Conservation (phyloP, 805 yeast species). For the Barnettozyma pratensis region DNA sequence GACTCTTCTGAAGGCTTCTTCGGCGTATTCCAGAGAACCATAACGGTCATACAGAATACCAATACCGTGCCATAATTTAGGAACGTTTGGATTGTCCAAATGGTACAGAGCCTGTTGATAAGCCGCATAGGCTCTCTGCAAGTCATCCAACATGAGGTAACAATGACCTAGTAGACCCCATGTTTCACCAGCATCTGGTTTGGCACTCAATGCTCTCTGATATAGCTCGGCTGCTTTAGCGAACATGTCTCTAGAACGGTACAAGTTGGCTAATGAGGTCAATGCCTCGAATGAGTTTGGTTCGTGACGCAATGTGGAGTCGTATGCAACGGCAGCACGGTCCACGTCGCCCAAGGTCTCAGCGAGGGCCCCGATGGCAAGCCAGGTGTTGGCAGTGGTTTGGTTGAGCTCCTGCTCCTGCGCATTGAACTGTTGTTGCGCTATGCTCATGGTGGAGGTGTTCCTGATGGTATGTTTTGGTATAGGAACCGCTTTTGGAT, state of each 20-base stretch:
- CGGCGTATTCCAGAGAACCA: conserved; percentile 95
- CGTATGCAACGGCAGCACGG: conserved; percentile 83
- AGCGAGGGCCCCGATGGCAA: conserved; percentile 83
- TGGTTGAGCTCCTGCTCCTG: conserved; percentile 30
- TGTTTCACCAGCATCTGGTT: conserved; percentile 89
- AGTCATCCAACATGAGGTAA: conserved; percentile 92
- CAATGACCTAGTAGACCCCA: conserved; percentile 98
- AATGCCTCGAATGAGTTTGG: conserved; percentile 84
- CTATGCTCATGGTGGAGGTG: conserved; percentile 1
- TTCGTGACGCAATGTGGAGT: conserved; percentile 77
- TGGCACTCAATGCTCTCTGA: conserved; percentile 75
- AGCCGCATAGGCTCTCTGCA: conserved; percentile 92
- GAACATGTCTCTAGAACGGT: conserved; percentile 84
- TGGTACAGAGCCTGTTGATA: conserved; percentile 94
- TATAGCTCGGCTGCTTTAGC: conserved; percentile 93
- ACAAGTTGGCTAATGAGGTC: conserved; percentile 81
- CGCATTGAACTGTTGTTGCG: conserved; percentile 27
- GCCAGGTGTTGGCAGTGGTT: conserved; percentile 81
- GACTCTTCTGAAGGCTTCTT: conserved; percentile 95
- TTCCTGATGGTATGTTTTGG: no score
- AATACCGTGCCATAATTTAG: conserved; percentile 97
- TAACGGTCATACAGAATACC: conserved; percentile 95
- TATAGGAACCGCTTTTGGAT: no score
- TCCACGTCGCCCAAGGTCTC: conserved; percentile 86
- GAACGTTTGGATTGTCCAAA: conserved; percentile 88